A percentile compares a stretch with the other conserved stretches of the same genome.
phyloP scores from a whole-genome alignment of 2,329 filamentous ascomycete species.

The Cercospora sp. region DNA sequence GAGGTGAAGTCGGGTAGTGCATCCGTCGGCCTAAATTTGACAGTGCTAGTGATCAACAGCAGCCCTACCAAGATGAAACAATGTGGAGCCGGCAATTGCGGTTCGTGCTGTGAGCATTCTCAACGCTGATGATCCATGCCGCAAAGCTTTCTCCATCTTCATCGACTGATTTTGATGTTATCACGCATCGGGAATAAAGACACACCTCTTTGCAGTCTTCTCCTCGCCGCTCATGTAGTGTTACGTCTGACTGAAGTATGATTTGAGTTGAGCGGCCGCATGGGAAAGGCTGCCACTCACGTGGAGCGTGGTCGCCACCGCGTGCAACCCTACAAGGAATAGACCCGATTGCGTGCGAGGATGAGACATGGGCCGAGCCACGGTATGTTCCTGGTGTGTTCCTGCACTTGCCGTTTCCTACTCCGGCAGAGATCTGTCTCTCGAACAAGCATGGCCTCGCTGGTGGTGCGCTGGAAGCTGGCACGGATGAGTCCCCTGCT shows the following conservation, averaged over 20 bases:
- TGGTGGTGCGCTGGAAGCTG: not conserved
- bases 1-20: not conserved
- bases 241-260: not conserved
- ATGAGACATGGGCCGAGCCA: not conserved
- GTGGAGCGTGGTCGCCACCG: constrained; percentile 8
- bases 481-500: not conserved
- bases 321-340: constrained; percentile 2
- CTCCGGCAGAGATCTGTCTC: not conserved
- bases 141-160: not conserved
- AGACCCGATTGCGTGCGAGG: not conserved
- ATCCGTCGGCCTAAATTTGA: not conserved
- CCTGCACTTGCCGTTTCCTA: constrained; percentile 8
- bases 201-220: not conserved
- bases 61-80: constrained; percentile 7
- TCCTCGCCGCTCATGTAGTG: not conserved
- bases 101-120: not conserved
- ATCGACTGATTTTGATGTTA: not conserved
- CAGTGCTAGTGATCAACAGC: not conserved
- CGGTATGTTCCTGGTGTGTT: not conserved
- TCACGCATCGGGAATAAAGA: not conserved
- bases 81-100: constrained; percentile 7
- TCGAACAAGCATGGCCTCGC: not conserved
- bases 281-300: not conserved
- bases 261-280: not conserved
- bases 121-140: not conserved